A percentile compares a stretch with the other conserved stretches of the same genome.
phyloP scores from a whole-genome alignment of 2,329 filamentous ascomycete species.

The Paraconiothyrium brasiliense region DNA sequence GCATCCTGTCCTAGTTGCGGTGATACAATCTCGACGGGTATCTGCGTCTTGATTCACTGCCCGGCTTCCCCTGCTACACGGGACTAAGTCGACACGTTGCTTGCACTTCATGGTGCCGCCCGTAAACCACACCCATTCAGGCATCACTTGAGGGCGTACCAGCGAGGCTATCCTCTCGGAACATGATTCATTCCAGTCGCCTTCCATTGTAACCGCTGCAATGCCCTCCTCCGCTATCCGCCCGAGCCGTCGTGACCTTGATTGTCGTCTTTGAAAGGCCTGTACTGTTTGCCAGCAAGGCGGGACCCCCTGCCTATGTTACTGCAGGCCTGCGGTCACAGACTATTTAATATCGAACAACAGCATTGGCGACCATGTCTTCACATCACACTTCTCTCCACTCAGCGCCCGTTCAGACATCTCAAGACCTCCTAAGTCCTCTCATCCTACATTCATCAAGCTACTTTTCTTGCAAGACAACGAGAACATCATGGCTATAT shows the following conservation, averaged over 20 bases:
- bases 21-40: constrained; percentile 8
- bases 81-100: constrained; percentile 10
- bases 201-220: constrained; percentile 33
- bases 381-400: constrained; percentile 22
- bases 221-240: constrained; percentile 46
- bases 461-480: neutral
- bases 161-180: neutral
- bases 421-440: neutral
- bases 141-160: constrained; percentile 5
- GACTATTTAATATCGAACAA: constrained; percentile 42
- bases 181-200: constrained; percentile 36
- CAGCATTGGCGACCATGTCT: constrained; percentile 28
- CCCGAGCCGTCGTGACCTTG: constrained; percentile 46
- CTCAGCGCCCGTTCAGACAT: constrained; percentile 5
- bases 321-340: constrained; percentile 21
- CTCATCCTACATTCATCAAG: neutral
- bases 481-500: constrained; percentile 12
- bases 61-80: constrained; percentile 12
- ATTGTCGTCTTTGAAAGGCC: constrained; percentile 35
- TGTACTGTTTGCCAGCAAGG: constrained; percentile 37
- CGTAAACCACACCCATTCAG: constrained; percentile 9
- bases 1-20: neutral
- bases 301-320: constrained; percentile 31
- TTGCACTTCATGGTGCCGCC: neutral
- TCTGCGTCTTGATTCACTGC: constrained; percentile 3